Percentiles rank a stretch among this genome's conserved stretches.
phyloP scores from a whole-genome alignment of 805 yeast species.

The Limtongia smithiae region DNA sequence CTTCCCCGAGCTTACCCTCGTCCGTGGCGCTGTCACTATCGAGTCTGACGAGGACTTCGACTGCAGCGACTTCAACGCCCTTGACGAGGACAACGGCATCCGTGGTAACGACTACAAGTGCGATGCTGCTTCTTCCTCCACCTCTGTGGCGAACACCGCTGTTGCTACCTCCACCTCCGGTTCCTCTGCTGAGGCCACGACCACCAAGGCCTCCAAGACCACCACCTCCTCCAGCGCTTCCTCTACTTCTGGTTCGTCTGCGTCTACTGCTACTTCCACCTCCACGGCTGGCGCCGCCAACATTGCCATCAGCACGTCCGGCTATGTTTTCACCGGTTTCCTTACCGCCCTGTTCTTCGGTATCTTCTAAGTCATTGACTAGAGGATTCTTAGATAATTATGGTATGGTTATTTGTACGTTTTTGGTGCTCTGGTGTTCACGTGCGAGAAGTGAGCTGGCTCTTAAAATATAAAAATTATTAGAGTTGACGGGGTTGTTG shows the following conservation, averaged over 20 bases:
- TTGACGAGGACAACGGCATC: conserved; percentile 75
- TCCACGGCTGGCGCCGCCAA: conserved; percentile 37
- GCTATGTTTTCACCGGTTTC: conserved; percentile 33
- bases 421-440: too few species aligned
- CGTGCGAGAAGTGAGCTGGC: too few species aligned
- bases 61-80: conserved; percentile 69
- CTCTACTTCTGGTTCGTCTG: conserved; percentile 45
- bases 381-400: too few species aligned
- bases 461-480: too few species aligned
- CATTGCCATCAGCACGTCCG: conserved; percentile 35
- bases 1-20: conserved; percentile 67
- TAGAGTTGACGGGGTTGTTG: too few species aligned
- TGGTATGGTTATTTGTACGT: too few species aligned
- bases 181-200: conserved; percentile 31
- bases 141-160: conserved; percentile 43
- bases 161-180: conserved; percentile 10
- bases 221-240: conserved; percentile 37
- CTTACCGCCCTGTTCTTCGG: conserved; percentile 29
- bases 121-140: conserved; percentile 55
- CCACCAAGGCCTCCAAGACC: conserved; percentile 33
- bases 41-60: conserved; percentile 74
- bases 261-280: conserved; percentile 35
- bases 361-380: conserved; percentile 18
- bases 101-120: conserved; percentile 86
- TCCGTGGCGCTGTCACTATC: conserved; percentile 88